phyloP scores from a whole-genome alignment of 108 stramenopile species.

The Pseudonitzschia multistriata region DNA sequence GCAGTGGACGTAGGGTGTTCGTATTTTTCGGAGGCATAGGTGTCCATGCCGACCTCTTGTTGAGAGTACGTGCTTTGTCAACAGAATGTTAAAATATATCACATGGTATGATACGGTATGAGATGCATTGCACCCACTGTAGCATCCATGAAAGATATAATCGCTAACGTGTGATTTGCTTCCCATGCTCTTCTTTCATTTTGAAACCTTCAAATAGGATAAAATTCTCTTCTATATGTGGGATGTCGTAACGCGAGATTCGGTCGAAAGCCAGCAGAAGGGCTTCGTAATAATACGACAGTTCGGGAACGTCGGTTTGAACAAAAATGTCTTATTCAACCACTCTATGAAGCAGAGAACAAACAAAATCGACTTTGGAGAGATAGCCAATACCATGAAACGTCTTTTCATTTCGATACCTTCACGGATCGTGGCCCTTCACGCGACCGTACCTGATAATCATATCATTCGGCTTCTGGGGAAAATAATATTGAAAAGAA shows the following conservation, averaged over 20 bases:
- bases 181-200: neutral
- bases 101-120: too few relatives aligned
- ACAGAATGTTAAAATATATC: too few relatives aligned
- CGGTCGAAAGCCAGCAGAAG: slow-evolving; percentile 6
- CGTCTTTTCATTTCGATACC: neutral
- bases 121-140: too few relatives aligned
- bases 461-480: neutral
- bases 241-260: neutral
- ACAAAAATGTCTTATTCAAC: neutral
- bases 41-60: neutral
- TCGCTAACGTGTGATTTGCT: too few relatives aligned
- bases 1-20: slow-evolving; percentile 4
- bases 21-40: neutral
- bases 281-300: neutral
- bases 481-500: neutral
- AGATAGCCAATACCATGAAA: neutral
- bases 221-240: neutral
- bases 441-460: neutral
- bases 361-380: neutral
- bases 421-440: neutral
- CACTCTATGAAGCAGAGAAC: neutral
- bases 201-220: neutral
- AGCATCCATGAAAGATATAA: too few relatives aligned
- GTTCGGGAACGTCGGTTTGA: neutral
- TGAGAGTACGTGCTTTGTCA: neutral